Base-by-base conservation (phyloP, 768 basidiomycete genomes). In the Termitomyces sp. region DNA sequence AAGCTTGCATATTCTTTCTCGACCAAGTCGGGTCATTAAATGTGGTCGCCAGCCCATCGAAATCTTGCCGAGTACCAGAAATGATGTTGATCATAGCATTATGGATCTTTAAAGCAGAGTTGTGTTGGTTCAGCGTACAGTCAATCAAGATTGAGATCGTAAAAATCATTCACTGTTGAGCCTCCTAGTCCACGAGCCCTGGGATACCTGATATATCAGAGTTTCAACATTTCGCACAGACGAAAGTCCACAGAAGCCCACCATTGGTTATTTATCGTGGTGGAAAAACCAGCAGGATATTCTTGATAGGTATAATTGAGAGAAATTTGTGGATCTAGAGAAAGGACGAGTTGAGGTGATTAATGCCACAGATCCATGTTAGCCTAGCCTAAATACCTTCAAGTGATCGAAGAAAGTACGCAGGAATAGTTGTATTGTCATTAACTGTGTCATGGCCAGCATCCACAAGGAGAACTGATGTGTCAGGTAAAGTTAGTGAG, bases 21-120 rank as follows among this genome's bases (percentile, higher is more conserved):
- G 65, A 67, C 71, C 71, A 72, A 0, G 66, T 64, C 13, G 49
- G 6, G 47, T 72, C 69, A n/a, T 65, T 60, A 53, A 68, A 70
- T 12, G 56, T 62, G 13, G 55, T 18, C 0, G 69, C 70, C 13
- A 70, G 48, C 26, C 59, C 59, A 57, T 71, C 63, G 42, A 69
- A 69, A 57, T 70, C 69, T 20, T 59, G 48, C 22, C 58, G 31
- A 24, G 69, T 68, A 16, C 60, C 62, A 3, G 61, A 62, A 24
- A 71, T 64, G 29, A 69, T 64, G 52, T 70, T 71, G 56, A 69
- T 63, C 63, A 70, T 61, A 6, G 64, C 70, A 52, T 71, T 71
- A 56, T 70, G 67, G 12, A 69, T 46, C 69, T 71, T 27, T 1
- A 44, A n/a, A 49, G 12, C 32, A 46, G n/a, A 36, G 5, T 46